Conservation (phyloP, 805 yeast species). For the Starmerella powellii region DNA sequence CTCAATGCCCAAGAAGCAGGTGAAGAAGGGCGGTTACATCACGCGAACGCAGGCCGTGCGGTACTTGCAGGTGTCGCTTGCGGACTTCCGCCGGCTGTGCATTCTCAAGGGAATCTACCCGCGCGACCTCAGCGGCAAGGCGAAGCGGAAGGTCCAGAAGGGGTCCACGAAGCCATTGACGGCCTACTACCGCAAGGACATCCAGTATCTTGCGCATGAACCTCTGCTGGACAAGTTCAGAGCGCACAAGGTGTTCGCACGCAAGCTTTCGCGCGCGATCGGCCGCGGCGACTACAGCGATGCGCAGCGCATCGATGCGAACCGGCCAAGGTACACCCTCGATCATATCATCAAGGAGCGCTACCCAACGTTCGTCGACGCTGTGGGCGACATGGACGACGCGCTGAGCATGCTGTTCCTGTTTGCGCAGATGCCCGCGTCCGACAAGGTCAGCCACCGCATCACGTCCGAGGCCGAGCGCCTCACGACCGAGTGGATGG, state of each 20-base stretch:
- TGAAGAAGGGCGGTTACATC: constrained; percentile 39
- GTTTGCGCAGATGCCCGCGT: constrained; percentile 90
- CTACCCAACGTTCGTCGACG: constrained; percentile 87
- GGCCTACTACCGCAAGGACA: constrained; percentile 86
- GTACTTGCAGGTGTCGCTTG: constrained; percentile 81
- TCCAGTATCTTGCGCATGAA: constrained; percentile 88
- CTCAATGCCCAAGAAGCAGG: constrained; percentile 19
- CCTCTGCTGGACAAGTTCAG: constrained; percentile 83
- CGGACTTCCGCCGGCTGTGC: constrained; percentile 88
- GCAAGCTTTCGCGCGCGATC: constrained; percentile 75
- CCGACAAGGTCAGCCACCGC: constrained; percentile 64
- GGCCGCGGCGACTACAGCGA: constrained; percentile 85
- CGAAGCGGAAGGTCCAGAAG: constrained; percentile 91
- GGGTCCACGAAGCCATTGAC: constrained; percentile 96
- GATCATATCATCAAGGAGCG: constrained; percentile 90
- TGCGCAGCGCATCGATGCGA: constrained; percentile 73
- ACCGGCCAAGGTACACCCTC: constrained; percentile 72
- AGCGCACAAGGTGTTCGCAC: constrained; percentile 89
- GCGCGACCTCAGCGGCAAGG: constrained; percentile 67
- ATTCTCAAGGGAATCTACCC: constrained; percentile 97
- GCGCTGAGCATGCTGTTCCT: constrained; percentile 89
- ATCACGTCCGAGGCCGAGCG: constrained; percentile 80
- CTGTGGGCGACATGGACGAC: constrained; percentile 85
- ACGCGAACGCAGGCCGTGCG: constrained; percentile 91
- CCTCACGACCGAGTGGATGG: constrained; percentile 89